A percentile compares a stretch with the other conserved stretches of the same genome.
Evolutionary conservation across 257 asterid genomes (phyloP).

Genomic region (Mitragyna speciosa): DNA sequence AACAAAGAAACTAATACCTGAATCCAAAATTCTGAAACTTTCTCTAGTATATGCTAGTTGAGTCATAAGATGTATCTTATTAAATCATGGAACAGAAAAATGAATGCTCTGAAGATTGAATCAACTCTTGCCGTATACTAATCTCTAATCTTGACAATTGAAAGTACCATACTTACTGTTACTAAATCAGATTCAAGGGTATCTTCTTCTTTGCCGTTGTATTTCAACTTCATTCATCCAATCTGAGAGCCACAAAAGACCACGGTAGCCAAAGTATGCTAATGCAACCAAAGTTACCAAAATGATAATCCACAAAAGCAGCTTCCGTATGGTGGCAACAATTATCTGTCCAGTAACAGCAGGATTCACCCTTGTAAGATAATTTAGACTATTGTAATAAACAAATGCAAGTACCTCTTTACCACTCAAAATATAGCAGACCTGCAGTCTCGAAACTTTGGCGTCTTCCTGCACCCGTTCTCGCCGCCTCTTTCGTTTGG

Average conservation of each 20-base stretch:
- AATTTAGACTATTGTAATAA: neutral
- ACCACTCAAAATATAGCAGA: conserved; percentile 24
- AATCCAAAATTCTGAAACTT: neutral
- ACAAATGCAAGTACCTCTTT: neutral
- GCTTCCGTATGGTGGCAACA: conserved; percentile 31
- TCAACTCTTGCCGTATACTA: neutral
- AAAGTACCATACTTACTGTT: neutral
- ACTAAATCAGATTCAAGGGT: conserved; percentile 29
- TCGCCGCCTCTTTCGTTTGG: conserved; percentile 63
- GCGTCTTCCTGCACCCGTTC: conserved; percentile 52
- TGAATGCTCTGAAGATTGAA: neutral
- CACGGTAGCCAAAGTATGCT: conserved; percentile 54
- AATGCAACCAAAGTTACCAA: conserved; percentile 35
- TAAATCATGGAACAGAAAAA: neutral
- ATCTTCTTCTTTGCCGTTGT: conserved; percentile 47
- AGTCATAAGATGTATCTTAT: neutral
- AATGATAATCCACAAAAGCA: conserved; percentile 40
- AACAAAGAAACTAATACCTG: neutral
- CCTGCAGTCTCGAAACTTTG: conserved; percentile 62
- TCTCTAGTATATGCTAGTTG: neutral
- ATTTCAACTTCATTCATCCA: conserved; percentile 75
- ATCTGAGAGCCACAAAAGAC: conserved; percentile 73
- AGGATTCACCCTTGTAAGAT: conserved; percentile 7
- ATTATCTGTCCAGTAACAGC: conserved; percentile 46
- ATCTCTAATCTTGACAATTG: neutral